These are phyloP conservation scores for Hypoxylon rickii DNA, from an alignment of 495 filamentous ascomycete genomes.

Conservation along the genomic window DNA sequence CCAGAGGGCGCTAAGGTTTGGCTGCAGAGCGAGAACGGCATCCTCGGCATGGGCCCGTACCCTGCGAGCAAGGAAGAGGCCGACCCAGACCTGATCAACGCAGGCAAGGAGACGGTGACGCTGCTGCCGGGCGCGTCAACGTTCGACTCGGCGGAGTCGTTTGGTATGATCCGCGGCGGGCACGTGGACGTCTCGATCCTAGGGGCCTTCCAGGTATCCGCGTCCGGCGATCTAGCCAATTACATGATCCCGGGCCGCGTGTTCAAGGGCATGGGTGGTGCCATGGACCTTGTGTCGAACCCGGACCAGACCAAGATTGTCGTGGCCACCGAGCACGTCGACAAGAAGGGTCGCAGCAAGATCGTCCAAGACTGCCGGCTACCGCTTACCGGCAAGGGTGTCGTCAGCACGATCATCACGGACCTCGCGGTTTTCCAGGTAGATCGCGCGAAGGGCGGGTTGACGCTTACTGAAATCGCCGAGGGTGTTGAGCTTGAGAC, in stretches of 20 bases:
- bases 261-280: conserved; percentile 68
- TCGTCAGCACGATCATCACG: conserved; percentile 61
- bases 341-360: conserved; percentile 64
- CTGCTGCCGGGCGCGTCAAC: conserved; percentile 59
- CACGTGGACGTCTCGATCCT: conserved; percentile 65
- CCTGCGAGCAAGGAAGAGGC: conserved; percentile 55
- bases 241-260: conserved; percentile 68
- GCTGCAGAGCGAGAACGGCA: conserved; percentile 67
- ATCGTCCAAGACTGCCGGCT: conserved; percentile 61
- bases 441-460: conserved; percentile 52
- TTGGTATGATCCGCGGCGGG: conserved; percentile 65
- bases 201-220: conserved; percentile 63
- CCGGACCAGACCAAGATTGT: conserved; percentile 65
- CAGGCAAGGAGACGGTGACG: conserved; percentile 66
- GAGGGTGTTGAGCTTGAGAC: conserved; percentile 60
- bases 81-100: conserved; percentile 66
- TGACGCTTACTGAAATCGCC: conserved; percentile 60
- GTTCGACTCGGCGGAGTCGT: conserved; percentile 64
- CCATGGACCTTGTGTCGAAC: conserved; percentile 66
- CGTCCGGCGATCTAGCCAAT: conserved; percentile 62
- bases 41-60: conserved; percentile 66
- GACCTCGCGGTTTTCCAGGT: conserved; percentile 64
- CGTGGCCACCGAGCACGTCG: conserved; percentile 64
- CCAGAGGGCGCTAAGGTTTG: conserved; percentile 54
- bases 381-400: conserved; percentile 59